These are phyloP conservation scores for Aureobasidium sp. DNA, from an alignment of 2,329 filamentous ascomycete species.

Conservation along the genomic window DNA sequence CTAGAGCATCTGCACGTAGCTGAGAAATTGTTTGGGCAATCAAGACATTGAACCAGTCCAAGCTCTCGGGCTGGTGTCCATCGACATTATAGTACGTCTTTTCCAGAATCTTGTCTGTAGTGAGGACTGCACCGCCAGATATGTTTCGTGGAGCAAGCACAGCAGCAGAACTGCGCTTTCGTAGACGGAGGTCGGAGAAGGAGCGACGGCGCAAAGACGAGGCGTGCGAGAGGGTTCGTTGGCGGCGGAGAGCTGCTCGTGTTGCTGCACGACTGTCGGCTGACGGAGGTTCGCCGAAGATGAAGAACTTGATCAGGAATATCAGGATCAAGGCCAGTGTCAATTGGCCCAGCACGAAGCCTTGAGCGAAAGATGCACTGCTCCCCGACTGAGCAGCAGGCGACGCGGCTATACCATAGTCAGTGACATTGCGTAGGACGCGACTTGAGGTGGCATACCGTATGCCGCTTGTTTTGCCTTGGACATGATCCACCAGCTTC, in stretches of 20 bases:
- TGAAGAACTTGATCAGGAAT: constrained; percentile 99
- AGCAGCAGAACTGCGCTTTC: constrained; percentile 61
- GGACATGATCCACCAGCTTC: constrained; percentile 22
- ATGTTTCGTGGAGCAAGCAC: constrained; percentile 37
- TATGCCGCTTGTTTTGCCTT: constrained; percentile 26
- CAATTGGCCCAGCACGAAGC: constrained; percentile 85
- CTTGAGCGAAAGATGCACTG: constrained; percentile 81
- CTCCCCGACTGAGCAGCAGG: constrained; percentile 2
- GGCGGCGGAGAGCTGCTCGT: constrained; percentile 66
- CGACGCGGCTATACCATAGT: not conserved
- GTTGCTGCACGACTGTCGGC: constrained; percentile 71
- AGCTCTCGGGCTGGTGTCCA: constrained; percentile 88
- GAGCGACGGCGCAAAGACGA: constrained; percentile 32
- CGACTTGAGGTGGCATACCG: not conserved
- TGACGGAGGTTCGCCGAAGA: constrained; percentile 88
- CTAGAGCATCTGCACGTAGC: constrained; percentile 83
- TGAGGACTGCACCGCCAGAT: constrained; percentile 44
- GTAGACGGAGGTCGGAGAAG: constrained; percentile 23
- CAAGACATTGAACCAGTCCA: constrained; percentile 99
- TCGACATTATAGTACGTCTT: constrained; percentile 98
- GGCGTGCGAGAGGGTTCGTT: constrained; percentile 64
- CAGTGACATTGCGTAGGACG: not conserved
- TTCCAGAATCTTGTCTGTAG: constrained; percentile 85
- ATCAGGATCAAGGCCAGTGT: constrained; percentile 86
- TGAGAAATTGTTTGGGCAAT: constrained; percentile 96